These are phyloP conservation scores for Sporothrix curviconia DNA, from an alignment of 2,329 filamentous ascomycete genomes.

Conservation along the genomic window DNA sequence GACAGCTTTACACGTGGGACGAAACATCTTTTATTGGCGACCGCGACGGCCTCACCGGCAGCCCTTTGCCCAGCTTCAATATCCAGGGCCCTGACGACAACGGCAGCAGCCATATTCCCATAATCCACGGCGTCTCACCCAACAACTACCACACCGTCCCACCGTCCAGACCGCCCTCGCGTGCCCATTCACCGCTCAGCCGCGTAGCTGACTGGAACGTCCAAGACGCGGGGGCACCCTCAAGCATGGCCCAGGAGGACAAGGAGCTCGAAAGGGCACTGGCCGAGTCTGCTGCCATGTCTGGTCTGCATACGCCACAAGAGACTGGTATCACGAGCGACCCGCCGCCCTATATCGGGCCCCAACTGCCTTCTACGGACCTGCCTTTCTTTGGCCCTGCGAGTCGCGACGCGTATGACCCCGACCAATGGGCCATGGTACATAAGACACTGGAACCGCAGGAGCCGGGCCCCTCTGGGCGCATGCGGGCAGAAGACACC, in stretches of 20 bases:
- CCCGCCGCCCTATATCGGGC: not conserved
- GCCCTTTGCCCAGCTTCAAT: constrained; percentile 41
- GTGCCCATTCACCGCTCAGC: constrained; percentile 51
- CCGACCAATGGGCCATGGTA: constrained; percentile 54
- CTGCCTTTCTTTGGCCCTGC: constrained; percentile 54
- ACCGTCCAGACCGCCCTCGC: constrained; percentile 57
- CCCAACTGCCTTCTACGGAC: constrained; percentile 18
- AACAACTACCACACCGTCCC: constrained; percentile 38
- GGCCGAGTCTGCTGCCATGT: constrained; percentile 48
- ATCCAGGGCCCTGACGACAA: constrained; percentile 47
- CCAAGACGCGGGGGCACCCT: constrained; percentile 20
- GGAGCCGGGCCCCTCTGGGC: constrained; percentile 37
- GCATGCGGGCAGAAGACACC: constrained; percentile 36
- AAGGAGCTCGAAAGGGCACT: constrained; percentile 51
- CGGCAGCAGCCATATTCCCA: constrained; percentile 15
- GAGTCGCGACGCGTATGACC: constrained; percentile 48
- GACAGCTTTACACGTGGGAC: constrained; percentile 48
- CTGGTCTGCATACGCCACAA: constrained; percentile 40
- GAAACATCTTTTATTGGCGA: constrained; percentile 47
- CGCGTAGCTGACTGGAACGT: constrained; percentile 44
- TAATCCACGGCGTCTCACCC: constrained; percentile 39
- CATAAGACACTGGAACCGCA: constrained; percentile 29
- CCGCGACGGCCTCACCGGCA: constrained; percentile 38
- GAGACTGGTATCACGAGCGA: constrained; percentile 40
- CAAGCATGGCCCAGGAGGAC: constrained; percentile 41